Evolutionary conservation across 306 rosid genomes (phyloP).

Genomic region (Cucumis melo): DNA sequence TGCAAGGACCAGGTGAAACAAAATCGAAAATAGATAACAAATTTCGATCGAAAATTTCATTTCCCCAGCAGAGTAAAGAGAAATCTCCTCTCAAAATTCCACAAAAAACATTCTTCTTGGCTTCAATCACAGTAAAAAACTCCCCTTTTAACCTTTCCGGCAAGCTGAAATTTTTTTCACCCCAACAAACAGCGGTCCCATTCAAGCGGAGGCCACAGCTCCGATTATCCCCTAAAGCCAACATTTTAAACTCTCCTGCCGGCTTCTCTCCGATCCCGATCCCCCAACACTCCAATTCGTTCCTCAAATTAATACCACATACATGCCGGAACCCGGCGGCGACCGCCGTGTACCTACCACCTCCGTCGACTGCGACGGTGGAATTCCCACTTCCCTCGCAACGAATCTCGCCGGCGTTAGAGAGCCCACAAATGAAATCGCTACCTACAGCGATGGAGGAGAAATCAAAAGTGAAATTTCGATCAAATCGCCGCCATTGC

Average conservation of each 20-base stretch:
- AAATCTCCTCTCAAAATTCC: constrained; percentile 24
- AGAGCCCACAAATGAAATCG: constrained; percentile 51
- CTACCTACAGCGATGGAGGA: constrained; percentile 51
- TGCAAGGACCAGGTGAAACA: constrained; percentile 72
- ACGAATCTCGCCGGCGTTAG: constrained; percentile 10
- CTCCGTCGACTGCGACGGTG: neutral
- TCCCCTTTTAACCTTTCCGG: constrained; percentile 25
- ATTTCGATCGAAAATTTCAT: constrained; percentile 15
- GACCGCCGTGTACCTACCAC: constrained; percentile 12
- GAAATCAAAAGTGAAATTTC: neutral
- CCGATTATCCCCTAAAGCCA: constrained; percentile 69
- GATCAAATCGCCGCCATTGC: constrained; percentile 35
- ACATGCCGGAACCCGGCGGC: constrained; percentile 50
- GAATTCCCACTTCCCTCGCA: constrained; percentile 30
- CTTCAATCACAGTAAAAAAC: constrained; percentile 38
- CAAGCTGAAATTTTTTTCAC: constrained; percentile 33
- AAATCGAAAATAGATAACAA: constrained; percentile 22
- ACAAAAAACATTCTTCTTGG: constrained; percentile 50
- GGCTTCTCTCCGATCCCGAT: constrained; percentile 20
- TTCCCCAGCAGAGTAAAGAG: constrained; percentile 75
- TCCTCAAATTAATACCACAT: constrained; percentile 34
- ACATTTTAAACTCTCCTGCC: constrained; percentile 26
- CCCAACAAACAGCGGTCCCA: constrained; percentile 56
- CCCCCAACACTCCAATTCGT: constrained; percentile 59
- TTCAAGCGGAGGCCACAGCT: constrained; percentile 40